Percentiles rank a stretch among this genome's conserved stretches.
Evolutionary conservation across 345 rosid genomes (phyloP).

Genomic region (Excoecaria cochinchinensis): DNA sequence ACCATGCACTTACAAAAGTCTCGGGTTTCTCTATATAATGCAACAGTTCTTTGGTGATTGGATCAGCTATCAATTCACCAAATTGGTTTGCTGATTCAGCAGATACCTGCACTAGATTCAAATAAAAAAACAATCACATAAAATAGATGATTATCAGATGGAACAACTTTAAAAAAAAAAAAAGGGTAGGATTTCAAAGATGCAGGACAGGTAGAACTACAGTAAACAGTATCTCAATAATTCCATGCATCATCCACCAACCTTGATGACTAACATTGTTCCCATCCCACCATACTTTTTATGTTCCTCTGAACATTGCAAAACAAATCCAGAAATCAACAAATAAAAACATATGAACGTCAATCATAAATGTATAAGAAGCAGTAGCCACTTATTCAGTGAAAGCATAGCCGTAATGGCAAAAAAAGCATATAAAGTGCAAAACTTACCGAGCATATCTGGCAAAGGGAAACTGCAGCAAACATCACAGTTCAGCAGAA

Average conservation of each 20-base stretch:
- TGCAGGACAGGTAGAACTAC: not conserved
- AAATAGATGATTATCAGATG: not conserved
- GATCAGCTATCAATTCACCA: conserved; percentile 82
- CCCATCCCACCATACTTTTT: conserved; percentile 69
- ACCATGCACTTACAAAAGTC: conserved; percentile 63
- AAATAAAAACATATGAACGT: not conserved
- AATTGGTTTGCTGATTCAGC: conserved; percentile 82
- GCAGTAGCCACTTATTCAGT: not conserved
- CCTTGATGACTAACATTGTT: conserved; percentile 83
- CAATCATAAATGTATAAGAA: not conserved
- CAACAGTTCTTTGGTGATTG: conserved; percentile 67
- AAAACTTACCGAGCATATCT: conserved; percentile 60
- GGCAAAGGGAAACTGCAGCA: conserved; percentile 84
- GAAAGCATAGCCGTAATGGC: not conserved
- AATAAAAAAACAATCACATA: no score
- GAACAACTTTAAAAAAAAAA: not conserved
- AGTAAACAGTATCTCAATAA: not conserved
- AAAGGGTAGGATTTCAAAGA: not conserved
- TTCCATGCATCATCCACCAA: conserved; percentile 14
- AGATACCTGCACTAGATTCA: conserved; percentile 56
- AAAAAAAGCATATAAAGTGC: not conserved
- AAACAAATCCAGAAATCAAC: conserved; percentile 4
- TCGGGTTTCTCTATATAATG: conserved; percentile 93
- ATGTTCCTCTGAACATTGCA: conserved; percentile 59
- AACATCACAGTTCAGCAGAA: conserved; percentile 77